Conservation (phyloP, 257 asterid species). For the Coffea eugenioides region DNA sequence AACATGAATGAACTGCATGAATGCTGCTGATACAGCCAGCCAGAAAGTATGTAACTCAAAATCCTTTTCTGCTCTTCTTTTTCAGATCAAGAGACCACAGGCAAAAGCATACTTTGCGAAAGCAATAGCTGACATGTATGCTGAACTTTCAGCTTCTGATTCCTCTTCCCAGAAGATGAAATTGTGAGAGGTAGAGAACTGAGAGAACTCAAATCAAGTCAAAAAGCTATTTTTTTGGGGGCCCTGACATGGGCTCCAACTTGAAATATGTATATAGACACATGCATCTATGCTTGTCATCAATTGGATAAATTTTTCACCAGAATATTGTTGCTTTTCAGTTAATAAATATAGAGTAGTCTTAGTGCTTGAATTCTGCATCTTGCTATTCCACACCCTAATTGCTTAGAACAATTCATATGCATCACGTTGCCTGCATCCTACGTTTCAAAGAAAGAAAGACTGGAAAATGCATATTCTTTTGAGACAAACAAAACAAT, state of each 20-base stretch:
- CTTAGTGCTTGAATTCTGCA: not conserved
- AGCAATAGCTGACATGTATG: slow-evolving; percentile 62
- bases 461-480: not conserved
- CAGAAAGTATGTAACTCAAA: not conserved
- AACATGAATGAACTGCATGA: not conserved
- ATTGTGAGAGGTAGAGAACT: slow-evolving; percentile 9
- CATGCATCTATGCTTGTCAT: not conserved
- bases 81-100: slow-evolving; percentile 73
- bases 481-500: no score
- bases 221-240: not conserved
- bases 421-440: no score
- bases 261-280: not conserved
- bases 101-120: slow-evolving; percentile 62
- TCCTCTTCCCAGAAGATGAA: slow-evolving; percentile 34
- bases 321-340: not conserved
- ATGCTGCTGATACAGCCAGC: not conserved
- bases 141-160: slow-evolving; percentile 46
- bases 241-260: not conserved
- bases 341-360: not conserved
- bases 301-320: not conserved
- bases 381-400: not conserved
- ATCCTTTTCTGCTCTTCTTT: not conserved
- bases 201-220: not conserved
- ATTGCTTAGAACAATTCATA: not conserved
- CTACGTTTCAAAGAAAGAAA: not conserved